Conservation (phyloP, 148 eudicot species). For the Silene conica region DNA sequence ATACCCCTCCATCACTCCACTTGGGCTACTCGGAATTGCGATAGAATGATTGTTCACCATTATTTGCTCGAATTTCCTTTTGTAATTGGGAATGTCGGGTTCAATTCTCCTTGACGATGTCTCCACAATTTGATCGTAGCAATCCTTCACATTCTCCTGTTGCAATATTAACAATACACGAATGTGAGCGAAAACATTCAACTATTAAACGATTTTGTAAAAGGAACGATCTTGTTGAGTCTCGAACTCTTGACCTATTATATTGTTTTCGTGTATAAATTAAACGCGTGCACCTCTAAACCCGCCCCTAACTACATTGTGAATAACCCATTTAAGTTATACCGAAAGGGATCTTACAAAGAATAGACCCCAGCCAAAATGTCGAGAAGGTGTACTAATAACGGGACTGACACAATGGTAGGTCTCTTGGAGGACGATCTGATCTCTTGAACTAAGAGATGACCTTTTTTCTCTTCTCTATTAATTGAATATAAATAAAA, state of each 20-base stretch:
- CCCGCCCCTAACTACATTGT: no score
- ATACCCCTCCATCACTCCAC: conserved; percentile 40
- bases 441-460: no score
- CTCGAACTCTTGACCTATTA: neutral
- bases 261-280: no score
- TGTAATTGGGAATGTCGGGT: neutral
- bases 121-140: conserved; percentile 37
- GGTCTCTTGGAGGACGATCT: no score
- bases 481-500: no score
- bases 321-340: no score
- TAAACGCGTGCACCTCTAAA: neutral
- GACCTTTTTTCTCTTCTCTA: no score
- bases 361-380: no score
- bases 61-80: conserved; percentile 28
- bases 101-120: conserved; percentile 4
- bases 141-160: conserved; percentile 50
- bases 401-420: no score
- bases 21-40: conserved; percentile 41
- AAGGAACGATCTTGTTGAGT: neutral
- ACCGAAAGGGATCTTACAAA: no score
- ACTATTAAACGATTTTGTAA: neutral
- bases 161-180: no score
- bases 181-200: neutral
- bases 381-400: no score
- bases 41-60: neutral